Conservation (phyloP, 371 early-diverging fungal genomes). For the Dichotomocladium elegans region DNA sequence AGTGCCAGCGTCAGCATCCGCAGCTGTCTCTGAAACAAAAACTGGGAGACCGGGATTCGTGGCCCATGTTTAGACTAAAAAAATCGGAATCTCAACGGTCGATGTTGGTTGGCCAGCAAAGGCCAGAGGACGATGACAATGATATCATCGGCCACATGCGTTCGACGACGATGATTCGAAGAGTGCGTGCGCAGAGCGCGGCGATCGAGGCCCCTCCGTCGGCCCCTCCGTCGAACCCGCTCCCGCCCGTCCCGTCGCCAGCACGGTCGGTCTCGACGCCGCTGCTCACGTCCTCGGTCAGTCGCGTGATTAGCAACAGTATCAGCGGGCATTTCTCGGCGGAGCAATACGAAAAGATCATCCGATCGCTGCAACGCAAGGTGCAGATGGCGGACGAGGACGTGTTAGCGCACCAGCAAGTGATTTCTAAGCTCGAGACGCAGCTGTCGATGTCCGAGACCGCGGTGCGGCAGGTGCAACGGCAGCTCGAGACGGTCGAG, state of each 20-base stretch:
- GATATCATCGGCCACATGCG: conserved; percentile 3
- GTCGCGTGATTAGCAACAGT: conserved; percentile 5
- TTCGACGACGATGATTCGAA: conserved; percentile 1
- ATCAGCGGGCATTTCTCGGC: conserved; percentile 20
- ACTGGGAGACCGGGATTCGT: conserved; percentile 14
- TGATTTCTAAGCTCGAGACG: conserved; percentile 36
- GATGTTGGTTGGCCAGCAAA: not conserved
- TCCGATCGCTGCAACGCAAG: conserved; percentile 46
- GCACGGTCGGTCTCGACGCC: conserved; percentile 12
- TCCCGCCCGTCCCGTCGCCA: conserved; percentile 44
- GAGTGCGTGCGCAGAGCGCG: conserved; percentile 8
- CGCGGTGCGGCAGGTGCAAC: conserved; percentile 33
- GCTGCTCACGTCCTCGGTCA: conserved; percentile 3
- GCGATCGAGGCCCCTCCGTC: conserved; percentile 1
- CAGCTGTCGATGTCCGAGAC: conserved; percentile 38
- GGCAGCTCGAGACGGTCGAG: conserved; percentile 33
- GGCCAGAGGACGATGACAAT: too few species aligned
- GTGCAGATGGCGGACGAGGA: conserved; percentile 39
- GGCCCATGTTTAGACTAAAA: too few species aligned
- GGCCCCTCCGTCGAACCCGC: conserved; percentile 46
- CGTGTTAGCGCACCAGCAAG: conserved; percentile 43
- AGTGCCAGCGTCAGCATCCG: not conserved
- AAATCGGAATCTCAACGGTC: not conserved
- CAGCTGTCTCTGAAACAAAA: conserved; percentile 13
- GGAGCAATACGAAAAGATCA: conserved; percentile 44